Evolutionary conservation across 1,284 basidiomycete species (phyloP), one percentile per base, ranked within the genome.

Genomic region (Ganoderma meredithae): DNA sequence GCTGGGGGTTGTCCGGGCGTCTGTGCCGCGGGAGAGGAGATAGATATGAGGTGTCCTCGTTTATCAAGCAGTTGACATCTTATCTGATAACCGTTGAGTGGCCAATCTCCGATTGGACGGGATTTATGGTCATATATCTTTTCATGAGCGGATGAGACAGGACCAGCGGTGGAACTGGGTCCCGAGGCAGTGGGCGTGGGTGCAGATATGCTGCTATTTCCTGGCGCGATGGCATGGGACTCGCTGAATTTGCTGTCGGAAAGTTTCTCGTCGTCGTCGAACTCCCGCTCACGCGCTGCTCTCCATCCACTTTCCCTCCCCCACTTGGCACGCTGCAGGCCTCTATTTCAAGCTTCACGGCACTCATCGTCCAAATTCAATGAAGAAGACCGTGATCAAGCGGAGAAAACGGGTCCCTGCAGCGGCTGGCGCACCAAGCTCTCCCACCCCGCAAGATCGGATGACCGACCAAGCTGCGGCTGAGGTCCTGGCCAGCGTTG

Each of bases 361-460:
- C 67, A 96, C 95, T 0, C 96, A 98, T 76, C 91, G 97, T 55
- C 97, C 97, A 41, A 97, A 97, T 71, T 95, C 95, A 67, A 97
- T 99, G 96, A 98, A 98, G 83, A 98, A 99, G 85, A 94, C 95
- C 3, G 96, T 98, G 75, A 99, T 99, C 86, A 99, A 99, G 84
- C 90, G 97, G 44, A 87, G 97, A 71, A 99, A 99, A 83, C 92
- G 97, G 73, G 95, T 99, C 39, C 95, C 96, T 60, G 95, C 95
- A 49, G 91, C 88, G 60, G 72, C 83, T 62, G 86, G 85, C 66
- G 69, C 69, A 13, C 72, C 73, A 25, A 74, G 76, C 1, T 78
- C 78, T 3, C 78, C 77, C 31, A 77, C 71, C 65, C 75, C 76
- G 56, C 76, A 79, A 55, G 76, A 78, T 66, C 87, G 90, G 60